phyloP scores from a whole-genome alignment of 169 alveolate species.

The Plasmodium fragile region DNA sequence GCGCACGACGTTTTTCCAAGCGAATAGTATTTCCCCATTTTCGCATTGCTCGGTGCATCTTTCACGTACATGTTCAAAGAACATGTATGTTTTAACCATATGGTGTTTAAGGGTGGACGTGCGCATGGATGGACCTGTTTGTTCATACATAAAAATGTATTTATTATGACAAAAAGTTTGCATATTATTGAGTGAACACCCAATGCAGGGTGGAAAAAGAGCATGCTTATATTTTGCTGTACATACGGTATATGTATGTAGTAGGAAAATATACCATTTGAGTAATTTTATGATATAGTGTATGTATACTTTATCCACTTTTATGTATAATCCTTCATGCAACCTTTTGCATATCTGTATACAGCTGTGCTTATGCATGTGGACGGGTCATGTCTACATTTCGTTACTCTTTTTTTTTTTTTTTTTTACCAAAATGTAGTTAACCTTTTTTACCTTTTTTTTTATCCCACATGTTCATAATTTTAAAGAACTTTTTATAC shows the following conservation, averaged over 20 bases:
- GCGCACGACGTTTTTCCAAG: background rate
- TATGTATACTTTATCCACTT: background rate
- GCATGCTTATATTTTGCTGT: background rate
- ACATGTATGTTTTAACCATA: conserved; percentile 10
- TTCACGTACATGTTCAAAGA: background rate
- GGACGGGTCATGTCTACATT: background rate
- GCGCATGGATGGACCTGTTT: background rate
- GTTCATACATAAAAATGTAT: conserved; percentile 20
- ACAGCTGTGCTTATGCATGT: conserved; percentile 16
- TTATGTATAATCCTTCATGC: background rate
- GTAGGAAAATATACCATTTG: background rate
- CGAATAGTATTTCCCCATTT: background rate
- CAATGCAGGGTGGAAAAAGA: background rate
- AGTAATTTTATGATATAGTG: background rate
- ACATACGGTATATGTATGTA: background rate
- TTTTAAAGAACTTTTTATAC: conserved; percentile 3
- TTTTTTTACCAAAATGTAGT: conserved; percentile 1
- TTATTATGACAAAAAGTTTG: background rate
- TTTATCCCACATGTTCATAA: background rate
- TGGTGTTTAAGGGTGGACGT: background rate
- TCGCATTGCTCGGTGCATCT: background rate
- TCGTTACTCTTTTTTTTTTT: conserved; percentile 7
- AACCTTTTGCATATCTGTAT: background rate
- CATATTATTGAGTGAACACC: conserved; percentile 2
- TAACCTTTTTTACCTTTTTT: background rate